Evolutionary conservation across 2,329 filamentous ascomycete species (phyloP), one percentile per base, ranked within the genome.

Genomic region (Aspergillus carbonarius): DNA sequence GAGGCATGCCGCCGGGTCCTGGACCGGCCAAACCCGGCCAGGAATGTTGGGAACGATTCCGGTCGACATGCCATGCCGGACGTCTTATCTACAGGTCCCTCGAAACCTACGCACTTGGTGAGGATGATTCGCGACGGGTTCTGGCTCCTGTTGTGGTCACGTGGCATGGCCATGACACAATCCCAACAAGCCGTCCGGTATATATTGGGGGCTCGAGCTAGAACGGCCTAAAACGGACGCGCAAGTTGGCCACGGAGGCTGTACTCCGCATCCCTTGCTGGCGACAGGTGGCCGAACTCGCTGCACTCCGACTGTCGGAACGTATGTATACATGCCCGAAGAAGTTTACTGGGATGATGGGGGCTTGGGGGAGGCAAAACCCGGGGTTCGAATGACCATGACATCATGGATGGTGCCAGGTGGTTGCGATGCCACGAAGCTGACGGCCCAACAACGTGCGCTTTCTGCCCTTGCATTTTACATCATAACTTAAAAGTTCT

Each of bases 291-390:
- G 20, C 7, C 42, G 23, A 47, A 6, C 4, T 42, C 13, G 15
- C 39, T 18, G 18, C 39, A 13, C 39, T 20, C 39, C 39, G 6
- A 30, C 42, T 47, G 23, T 25, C 42, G 42, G 20, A 5, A 9
- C 42, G 42, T 47, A 27, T 48, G 44, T 48, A 48, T 48, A 27
- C 44, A 30, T 48, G 44, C 44, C 44, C 44, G 44, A 48, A 30
- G 44, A 32, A 30, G 27, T 18, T 30, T 48, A 27, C 44, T 13
- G 44, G 17, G 39, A 40, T 18, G 17, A 17, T 27, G 44, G n/a
- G 4, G 23, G 44, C 2, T 7, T 25, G 27, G 44, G 44, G 44
- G 39, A 42, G 39, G 39, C 39, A 23, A 42, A 42, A 42, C 39
- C 39, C 18, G 39, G 39, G 39, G 39, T 42, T 9, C 13, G 10